Evolutionary conservation across 805 yeast species (phyloP), one percentile per base, ranked within the genome.

Genomic region (Metschnikowia picachoensis): DNA sequence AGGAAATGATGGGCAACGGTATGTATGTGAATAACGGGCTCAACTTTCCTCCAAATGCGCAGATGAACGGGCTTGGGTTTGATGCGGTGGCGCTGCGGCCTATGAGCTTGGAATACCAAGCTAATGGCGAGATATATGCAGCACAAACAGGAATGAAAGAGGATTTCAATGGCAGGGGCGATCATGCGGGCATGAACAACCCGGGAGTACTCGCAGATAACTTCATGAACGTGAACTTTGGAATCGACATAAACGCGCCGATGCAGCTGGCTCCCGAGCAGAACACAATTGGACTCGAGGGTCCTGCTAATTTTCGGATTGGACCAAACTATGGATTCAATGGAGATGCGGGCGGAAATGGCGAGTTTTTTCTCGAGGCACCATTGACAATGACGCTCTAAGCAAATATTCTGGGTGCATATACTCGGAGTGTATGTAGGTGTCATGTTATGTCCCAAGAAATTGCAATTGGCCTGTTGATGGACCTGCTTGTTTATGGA

Each of bases 171-270:
- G 40, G 37, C 37, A 33, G n/a, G 14, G 47, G 36, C 14, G 48
- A 45, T 45, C 48, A 45, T 45, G 48, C 48, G n/a, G 48, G 48
- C 48, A 45, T 45, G 48, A 45, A 9, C 27, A 35, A 32, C 38
- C 34, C 37, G 13, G 44, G 30, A 12, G 14, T 35, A 8, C 11
- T 38, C 14, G 37, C 41, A n/a, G 48, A 45, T 6, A 33, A 20
- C 17, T 45, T 45, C n/a, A 30, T 31, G 39, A 31, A 32, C 30
- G 27, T 37, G 10, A 36, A 37, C 25, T 45, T 45, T 31, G 48
- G 44, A 13, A 32, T 36, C 27, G 48, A 35, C 17, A 30, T 36
- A 30, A 39, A 36, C 17, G 31, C 39, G 17, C 44, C 8, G 31
- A 35, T 39, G 37, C 38, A 17, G 28, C 39, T 39, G 28, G 25